Evolutionary conservation across 768 basidiomycete species (phyloP).

Genomic region (Holtermannia corniformis): DNA sequence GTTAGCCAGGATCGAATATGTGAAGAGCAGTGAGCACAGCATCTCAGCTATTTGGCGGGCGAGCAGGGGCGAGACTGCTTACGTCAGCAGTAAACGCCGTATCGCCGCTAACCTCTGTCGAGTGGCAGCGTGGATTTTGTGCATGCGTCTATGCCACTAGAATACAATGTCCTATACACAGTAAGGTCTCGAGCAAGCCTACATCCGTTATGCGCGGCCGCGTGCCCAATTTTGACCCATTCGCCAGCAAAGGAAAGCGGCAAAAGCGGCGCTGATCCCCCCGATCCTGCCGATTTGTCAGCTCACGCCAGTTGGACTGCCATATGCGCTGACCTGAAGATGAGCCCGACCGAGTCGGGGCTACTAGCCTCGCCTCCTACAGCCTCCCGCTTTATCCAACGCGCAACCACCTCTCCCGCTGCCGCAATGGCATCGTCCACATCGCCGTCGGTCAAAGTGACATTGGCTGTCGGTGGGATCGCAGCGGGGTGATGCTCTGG

Average conservation of each 20-base stretch:
- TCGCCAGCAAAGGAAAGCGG: conserved; percentile 7
- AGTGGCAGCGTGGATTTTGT: no score
- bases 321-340: conserved; percentile 68
- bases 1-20: background rate
- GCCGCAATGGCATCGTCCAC: conserved; percentile 24
- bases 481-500: conserved; percentile 24
- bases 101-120: no score
- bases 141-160: no score
- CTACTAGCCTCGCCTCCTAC: background rate
- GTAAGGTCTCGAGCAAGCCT: no score
- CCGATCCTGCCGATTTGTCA: conserved; percentile 1
- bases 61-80: no score
- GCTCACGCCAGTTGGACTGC: background rate
- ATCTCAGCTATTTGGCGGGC: no score
- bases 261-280: conserved; percentile 8
- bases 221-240: conserved; percentile 4
- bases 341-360: conserved; percentile 66
- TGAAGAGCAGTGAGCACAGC: background rate
- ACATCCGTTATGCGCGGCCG: background rate
- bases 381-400: conserved; percentile 11
- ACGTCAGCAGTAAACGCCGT: no score
- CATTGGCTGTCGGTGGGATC: conserved; percentile 18
- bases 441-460: conserved; percentile 44
- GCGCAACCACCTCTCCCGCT: background rate
- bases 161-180: no score